A percentile compares a stretch with the other conserved stretches of the same genome.
Evolutionary conservation across 106 monocot genomes (phyloP).

Genomic region (Dioscorea alata): DNA sequence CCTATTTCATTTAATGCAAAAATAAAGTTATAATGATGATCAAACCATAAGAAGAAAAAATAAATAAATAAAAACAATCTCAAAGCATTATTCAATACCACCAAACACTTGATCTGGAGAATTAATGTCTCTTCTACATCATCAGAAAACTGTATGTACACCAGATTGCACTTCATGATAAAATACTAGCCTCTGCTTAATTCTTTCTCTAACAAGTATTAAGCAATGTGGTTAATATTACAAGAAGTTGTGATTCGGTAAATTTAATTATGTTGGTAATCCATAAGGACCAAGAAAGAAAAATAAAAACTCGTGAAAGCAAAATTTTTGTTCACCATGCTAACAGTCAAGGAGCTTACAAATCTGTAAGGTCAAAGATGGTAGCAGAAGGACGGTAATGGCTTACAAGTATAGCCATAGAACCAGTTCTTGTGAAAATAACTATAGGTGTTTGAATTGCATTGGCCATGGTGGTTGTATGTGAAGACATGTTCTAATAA

Average conservation of each 20-base stretch:
- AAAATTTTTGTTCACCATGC: not conserved
- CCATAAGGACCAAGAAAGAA: not conserved
- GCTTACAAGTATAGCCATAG: constrained; percentile 89
- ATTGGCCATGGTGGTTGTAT: constrained; percentile 77
- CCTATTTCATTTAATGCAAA: constrained; percentile 21
- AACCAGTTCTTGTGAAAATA: constrained; percentile 94
- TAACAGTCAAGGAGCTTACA: constrained; percentile 37
- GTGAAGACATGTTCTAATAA: no score
- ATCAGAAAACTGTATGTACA: constrained; percentile 63
- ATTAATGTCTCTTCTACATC: constrained; percentile 97
- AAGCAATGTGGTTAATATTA: not conserved
- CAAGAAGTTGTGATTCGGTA: not conserved
- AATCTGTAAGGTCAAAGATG: constrained; percentile 86
- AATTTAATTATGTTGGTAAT: not conserved
- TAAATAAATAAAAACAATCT: not conserved
- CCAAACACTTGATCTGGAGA: constrained; percentile 55
- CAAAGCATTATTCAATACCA: constrained; percentile 34
- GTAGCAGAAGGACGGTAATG: constrained; percentile 74
- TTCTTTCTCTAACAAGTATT: constrained; percentile 48
- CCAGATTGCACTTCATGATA: constrained; percentile 85
- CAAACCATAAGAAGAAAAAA: not conserved
- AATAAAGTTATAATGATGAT: not conserved
- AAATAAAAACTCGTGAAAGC: not conserved
- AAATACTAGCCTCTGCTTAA: constrained; percentile 81
- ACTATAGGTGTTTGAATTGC: constrained; percentile 67